phyloP scores from a whole-genome alignment of 2,329 filamentous ascomycete genomes.

The Drechslerella dactyloides region DNA sequence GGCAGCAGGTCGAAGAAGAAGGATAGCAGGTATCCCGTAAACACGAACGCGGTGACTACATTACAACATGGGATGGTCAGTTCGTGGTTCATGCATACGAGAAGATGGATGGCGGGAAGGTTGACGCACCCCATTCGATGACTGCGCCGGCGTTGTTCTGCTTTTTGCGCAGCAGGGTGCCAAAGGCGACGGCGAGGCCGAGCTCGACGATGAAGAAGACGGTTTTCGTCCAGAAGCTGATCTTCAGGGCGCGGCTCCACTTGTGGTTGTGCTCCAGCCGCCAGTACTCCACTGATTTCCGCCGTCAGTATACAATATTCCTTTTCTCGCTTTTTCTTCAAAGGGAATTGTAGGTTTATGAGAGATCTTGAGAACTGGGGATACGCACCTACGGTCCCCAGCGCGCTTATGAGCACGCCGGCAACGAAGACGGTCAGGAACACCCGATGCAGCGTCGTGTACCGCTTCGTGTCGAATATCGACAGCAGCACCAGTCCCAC shows the following conservation, averaged over 20 bases:
- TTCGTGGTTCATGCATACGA: too few relatives aligned
- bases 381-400: conserved; percentile 21
- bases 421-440: conserved; percentile 84
- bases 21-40: conserved; percentile 83
- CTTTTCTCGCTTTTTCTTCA: conserved; percentile 8
- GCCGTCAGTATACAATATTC: neutral
- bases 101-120: too few relatives aligned
- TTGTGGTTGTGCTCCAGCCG: conserved; percentile 64
- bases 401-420: conserved; percentile 82
- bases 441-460: conserved; percentile 72
- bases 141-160: conserved; percentile 73
- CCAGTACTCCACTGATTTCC: conserved; percentile 53
- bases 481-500: conserved; percentile 80
- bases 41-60: conserved; percentile 76
- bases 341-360: too few relatives aligned
- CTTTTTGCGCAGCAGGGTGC: conserved; percentile 62
- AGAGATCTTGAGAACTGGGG: too few relatives aligned
- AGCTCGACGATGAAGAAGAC: conserved; percentile 82
- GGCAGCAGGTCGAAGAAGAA: conserved; percentile 65
- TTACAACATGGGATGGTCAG: conserved; percentile 55
- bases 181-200: conserved; percentile 72
- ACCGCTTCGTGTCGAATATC: conserved; percentile 80
- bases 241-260: conserved; percentile 73
- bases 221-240: conserved; percentile 88
- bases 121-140: conserved; percentile 70